These are phyloP conservation scores for Myxozyma lipomycoides DNA, from an alignment of 805 yeast genomes.

Conservation along the genomic window DNA sequence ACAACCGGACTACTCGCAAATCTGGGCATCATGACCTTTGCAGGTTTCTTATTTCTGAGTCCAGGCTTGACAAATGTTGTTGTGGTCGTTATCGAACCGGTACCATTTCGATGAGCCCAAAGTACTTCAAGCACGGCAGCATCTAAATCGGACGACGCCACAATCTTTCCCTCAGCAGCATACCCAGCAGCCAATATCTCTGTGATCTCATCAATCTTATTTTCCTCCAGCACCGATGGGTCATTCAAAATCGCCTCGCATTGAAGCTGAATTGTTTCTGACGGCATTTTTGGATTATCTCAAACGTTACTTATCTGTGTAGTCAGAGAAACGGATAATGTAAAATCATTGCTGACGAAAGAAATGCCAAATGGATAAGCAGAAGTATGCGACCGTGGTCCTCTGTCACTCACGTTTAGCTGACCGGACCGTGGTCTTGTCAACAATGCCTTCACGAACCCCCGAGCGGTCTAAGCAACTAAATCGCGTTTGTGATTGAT, in stretches of 20 bases:
- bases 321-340: too few relatives aligned
- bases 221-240: conserved; percentile 24
- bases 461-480: too few relatives aligned
- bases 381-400: too few relatives aligned
- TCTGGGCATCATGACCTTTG: background rate
- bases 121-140: conserved; percentile 16
- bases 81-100: background rate
- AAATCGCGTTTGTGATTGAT: too few relatives aligned
- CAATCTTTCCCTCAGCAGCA: conserved; percentile 10
- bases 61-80: background rate
- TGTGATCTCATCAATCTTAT: conserved; percentile 21
- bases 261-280: background rate
- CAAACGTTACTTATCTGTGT: too few relatives aligned
- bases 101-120: conserved; percentile 17
- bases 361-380: too few relatives aligned
- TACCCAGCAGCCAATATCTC: conserved; percentile 6
- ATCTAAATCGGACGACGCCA: conserved; percentile 21
- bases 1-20: background rate
- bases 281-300: too few relatives aligned
- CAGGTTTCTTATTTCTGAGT: too few relatives aligned
- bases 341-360: too few relatives aligned
- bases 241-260: conserved; percentile 21
- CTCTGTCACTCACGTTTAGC: too few relatives aligned
- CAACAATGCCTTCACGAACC: too few relatives aligned
- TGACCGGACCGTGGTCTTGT: too few relatives aligned